Evolutionary conservation across 805 yeast species (phyloP).

Genomic region (Lipomyces starkeyi): DNA sequence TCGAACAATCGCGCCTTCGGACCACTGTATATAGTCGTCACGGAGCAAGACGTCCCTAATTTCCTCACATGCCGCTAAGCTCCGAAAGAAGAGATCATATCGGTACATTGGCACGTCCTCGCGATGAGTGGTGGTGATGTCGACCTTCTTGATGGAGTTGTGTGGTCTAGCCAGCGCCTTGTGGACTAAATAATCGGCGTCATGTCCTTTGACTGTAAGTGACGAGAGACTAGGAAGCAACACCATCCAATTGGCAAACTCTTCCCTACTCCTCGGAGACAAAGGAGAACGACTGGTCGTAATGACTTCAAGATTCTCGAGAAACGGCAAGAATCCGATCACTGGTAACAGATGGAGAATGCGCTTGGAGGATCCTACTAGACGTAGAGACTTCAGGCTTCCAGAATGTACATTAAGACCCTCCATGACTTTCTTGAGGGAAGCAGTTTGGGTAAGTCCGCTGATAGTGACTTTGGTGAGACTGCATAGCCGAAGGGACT

Average conservation of each 20-base stretch:
- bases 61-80: slow-evolving; percentile 13
- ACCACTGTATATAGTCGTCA: slow-evolving; percentile 8
- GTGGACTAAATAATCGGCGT: slow-evolving; percentile 13
- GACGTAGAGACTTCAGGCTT: slow-evolving; percentile 13
- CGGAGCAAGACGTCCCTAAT: slow-evolving; percentile 3
- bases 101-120: slow-evolving; percentile 11
- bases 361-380: slow-evolving; percentile 14
- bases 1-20: neutral
- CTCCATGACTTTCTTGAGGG: slow-evolving; percentile 14
- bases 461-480: slow-evolving; percentile 13
- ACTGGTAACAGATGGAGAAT: slow-evolving; percentile 5
- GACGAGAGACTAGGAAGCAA: slow-evolving; percentile 8
- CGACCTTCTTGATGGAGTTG: slow-evolving; percentile 9
- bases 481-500: slow-evolving; percentile 10
- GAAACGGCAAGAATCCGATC: slow-evolving; percentile 16
- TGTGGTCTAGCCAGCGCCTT: slow-evolving; percentile 1
- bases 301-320: slow-evolving; percentile 7
- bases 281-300: slow-evolving; percentile 12
- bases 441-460: slow-evolving; percentile 14
- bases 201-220: slow-evolving; percentile 8
- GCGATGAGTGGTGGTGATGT: slow-evolving; percentile 2
- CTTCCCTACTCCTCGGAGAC: neutral
- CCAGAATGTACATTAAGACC: slow-evolving; percentile 13
- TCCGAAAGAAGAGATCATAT: slow-evolving; percentile 18
- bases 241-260: slow-evolving; percentile 13